Evolutionary conservation across 192 early-diverging fungal species (phyloP).

Genomic region (Gonapodya prolifera): DNA sequence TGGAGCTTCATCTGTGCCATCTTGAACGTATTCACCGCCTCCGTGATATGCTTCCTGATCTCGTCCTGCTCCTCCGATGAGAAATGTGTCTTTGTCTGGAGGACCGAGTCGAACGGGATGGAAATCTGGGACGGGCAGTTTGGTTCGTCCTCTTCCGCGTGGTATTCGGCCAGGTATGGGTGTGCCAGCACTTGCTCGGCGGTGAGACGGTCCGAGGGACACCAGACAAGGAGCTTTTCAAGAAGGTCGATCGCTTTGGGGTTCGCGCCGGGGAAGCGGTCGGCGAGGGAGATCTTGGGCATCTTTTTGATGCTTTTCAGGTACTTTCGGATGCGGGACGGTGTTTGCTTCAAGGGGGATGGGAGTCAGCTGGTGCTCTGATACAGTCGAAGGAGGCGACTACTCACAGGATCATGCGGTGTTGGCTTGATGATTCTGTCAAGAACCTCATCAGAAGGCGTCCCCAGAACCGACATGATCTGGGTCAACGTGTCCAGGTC

Average conservation of each 20-base stretch:
- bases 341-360: no score
- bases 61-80: not conserved
- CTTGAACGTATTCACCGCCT: not conserved
- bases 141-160: constrained; percentile 54
- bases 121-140: not conserved
- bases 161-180: constrained; percentile 71
- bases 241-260: constrained; percentile 80
- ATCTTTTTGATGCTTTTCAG: constrained; percentile 79
- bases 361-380: no score
- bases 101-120: not conserved
- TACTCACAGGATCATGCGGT: constrained; percentile 63
- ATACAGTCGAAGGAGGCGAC: not conserved
- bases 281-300: constrained; percentile 61
- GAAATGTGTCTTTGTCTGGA: not conserved
- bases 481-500: constrained; percentile 76
- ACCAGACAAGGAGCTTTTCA: constrained; percentile 71
- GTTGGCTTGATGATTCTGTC: no score
- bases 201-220: constrained; percentile 74
- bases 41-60: not conserved
- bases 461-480: constrained; percentile 87
- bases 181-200: constrained; percentile 82
- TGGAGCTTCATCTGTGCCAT: no score
- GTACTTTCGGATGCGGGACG: constrained; percentile 65
- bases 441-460: constrained; percentile 82
- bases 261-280: constrained; percentile 78